Conservation (phyloP, 2,329 filamentous ascomycete species). For the Rutstroemia sp. region DNA sequence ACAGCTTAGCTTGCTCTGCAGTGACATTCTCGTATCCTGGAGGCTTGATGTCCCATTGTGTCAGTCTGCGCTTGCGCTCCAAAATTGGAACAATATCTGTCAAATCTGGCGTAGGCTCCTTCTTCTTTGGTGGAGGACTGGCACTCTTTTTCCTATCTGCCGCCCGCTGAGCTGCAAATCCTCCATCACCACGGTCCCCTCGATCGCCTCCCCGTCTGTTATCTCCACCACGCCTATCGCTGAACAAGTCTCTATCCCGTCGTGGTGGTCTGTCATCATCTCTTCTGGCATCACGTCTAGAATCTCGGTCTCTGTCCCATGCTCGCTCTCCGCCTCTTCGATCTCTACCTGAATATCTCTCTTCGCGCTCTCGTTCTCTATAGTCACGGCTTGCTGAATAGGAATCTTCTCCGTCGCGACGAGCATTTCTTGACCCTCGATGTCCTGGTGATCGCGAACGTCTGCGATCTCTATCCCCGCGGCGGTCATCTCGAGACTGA, state of each 20-base stretch:
- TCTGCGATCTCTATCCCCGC: conserved; percentile 44
- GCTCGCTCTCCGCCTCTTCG: conserved; percentile 59
- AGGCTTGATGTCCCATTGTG: conserved; percentile 99
- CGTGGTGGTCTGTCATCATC: conserved; percentile 52
- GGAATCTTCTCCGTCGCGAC: conserved; percentile 73
- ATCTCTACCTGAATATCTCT: conserved; percentile 71
- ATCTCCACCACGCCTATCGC: conserved; percentile 51
- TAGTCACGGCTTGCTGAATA: conserved; percentile 93
- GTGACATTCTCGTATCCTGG: conserved; percentile 97
- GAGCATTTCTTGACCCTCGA: conserved; percentile 53
- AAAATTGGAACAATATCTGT: conserved; percentile 77
- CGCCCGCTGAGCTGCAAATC: conserved; percentile 39
- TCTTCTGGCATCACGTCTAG: conserved; percentile 54
- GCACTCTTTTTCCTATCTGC: conserved; percentile 54
- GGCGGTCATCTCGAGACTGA: conserved; percentile 33
- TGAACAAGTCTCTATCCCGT: conserved; percentile 54
- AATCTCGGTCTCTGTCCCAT: conserved; percentile 65
- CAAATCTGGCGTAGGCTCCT: conserved; percentile 92
- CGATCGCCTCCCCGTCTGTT: conserved; percentile 37
- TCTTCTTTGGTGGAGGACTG: conserved; percentile 77
- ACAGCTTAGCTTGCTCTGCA: conserved; percentile 96
- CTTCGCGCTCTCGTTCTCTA: conserved; percentile 87
- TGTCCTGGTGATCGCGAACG: conserved; percentile 84
- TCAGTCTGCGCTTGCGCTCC: conserved; percentile 84
- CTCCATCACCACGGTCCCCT: conserved; percentile 36